Evolutionary conservation across 177 flowering plant species (phyloP).

Genomic region (Vitis hybrid): DNA sequence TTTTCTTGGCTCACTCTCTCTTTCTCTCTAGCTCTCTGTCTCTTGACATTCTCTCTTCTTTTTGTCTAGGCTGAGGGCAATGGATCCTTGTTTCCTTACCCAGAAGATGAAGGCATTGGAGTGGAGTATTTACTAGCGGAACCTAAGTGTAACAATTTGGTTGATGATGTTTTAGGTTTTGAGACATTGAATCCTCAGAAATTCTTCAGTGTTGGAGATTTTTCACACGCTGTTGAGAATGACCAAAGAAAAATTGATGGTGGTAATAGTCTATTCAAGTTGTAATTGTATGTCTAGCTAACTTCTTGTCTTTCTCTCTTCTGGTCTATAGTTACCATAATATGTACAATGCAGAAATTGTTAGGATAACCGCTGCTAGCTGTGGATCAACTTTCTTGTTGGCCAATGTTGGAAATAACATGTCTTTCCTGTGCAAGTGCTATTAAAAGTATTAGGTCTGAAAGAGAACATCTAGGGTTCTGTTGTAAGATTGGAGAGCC

Average conservation of each 20-base stretch:
- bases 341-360: background rate
- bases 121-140: conserved; percentile 48
- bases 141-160: conserved; percentile 32
- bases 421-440: no score
- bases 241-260: conserved; percentile 18
- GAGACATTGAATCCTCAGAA: conserved; percentile 20
- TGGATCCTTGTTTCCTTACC: conserved; percentile 32
- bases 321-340: background rate
- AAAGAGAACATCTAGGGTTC: no score
- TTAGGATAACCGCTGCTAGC: no score
- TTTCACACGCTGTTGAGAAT: conserved; percentile 25
- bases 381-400: no score
- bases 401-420: no score
- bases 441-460: no score
- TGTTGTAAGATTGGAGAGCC: no score
- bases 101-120: conserved; percentile 44
- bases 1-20: background rate
- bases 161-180: conserved; percentile 32
- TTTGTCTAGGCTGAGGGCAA: conserved; percentile 32
- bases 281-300: background rate
- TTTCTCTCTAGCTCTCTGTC: background rate
- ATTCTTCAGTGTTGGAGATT: conserved; percentile 29
- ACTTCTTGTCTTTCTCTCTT: background rate
- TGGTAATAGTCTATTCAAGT: conserved; percentile 20
- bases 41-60: background rate